phyloP scores from a whole-genome alignment of 202 grass and related monocot genomes.

The Brachypodium distachyon region DNA sequence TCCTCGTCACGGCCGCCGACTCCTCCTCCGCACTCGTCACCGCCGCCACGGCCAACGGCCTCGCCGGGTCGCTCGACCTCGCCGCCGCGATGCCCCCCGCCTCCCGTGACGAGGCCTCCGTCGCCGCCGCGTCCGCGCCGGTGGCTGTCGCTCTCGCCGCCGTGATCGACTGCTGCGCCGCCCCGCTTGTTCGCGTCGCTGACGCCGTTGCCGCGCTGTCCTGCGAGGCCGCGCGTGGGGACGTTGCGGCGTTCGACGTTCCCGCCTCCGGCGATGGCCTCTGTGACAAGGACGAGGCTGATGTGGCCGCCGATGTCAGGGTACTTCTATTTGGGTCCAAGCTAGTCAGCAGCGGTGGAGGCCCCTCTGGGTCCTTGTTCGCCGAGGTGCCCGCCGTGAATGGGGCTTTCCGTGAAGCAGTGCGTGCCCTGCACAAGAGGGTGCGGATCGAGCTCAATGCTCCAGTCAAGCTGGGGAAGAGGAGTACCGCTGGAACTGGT shows the following conservation, averaged over 20 bases:
- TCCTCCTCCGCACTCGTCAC: conserved; percentile 31
- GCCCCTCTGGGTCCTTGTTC: conserved; percentile 11
- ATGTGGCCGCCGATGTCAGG: conserved; percentile 75
- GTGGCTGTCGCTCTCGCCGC: conserved; percentile 39
- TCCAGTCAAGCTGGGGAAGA: conserved; percentile 63
- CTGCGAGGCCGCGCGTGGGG: conserved; percentile 67
- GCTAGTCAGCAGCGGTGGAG: conserved; percentile 23
- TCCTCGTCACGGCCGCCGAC: conserved; percentile 47
- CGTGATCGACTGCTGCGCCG: conserved; percentile 68
- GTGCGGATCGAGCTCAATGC: conserved; percentile 80
- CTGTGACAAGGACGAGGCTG: conserved; percentile 70
- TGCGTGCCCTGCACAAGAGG: conserved; percentile 54
- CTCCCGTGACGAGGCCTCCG: conserved; percentile 39
- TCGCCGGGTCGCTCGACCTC: conserved; percentile 36
- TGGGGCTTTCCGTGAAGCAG: conserved; percentile 67
- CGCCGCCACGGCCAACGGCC: conserved; percentile 21
- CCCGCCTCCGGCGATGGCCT: conserved; percentile 68
- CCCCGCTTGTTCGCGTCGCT: conserved; percentile 49
- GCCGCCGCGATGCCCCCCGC: conserved; percentile 26
- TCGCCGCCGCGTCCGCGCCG: conserved; percentile 46
- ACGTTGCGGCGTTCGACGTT: conserved; percentile 55
- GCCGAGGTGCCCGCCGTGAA: conserved; percentile 53
- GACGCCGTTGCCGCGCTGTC: conserved; percentile 84
- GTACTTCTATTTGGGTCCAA: conserved; percentile 79
- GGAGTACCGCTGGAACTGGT: conserved; percentile 18